Evolutionary conservation across 345 rosid genomes (phyloP).

Genomic region (Microcos paniculata): DNA sequence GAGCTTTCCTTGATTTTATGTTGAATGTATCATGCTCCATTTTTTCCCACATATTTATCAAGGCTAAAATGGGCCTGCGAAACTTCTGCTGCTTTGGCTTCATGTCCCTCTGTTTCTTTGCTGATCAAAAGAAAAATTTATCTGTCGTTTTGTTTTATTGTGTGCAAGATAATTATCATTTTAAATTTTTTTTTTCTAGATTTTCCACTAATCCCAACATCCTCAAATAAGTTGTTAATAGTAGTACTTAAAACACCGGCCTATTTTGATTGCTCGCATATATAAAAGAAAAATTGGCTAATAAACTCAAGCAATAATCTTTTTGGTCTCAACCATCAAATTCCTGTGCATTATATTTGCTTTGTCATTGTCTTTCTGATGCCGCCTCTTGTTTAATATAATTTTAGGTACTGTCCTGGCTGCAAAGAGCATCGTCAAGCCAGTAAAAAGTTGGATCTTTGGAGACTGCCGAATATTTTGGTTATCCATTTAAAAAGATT

Average conservation of each 20-base stretch:
- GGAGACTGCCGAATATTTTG: constrained; percentile 95
- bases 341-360: not conserved
- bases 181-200: not conserved
- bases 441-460: constrained; percentile 87
- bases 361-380: constrained; percentile 18
- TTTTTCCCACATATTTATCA: not conserved
- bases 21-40: not conserved
- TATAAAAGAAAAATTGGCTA: not conserved
- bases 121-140: not conserved
- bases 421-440: constrained; percentile 94
- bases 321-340: not conserved
- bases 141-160: not conserved
- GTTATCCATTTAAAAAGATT: constrained; percentile 95
- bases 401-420: constrained; percentile 83
- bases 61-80: not conserved
- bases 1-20: not conserved
- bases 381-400: constrained; percentile 7
- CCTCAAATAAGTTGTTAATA: not conserved
- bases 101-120: not conserved
- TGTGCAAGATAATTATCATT: not conserved
- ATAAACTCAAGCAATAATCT: not conserved
- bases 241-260: not conserved
- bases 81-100: not conserved
- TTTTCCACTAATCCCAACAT: not conserved
- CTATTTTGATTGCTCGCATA: not conserved